Evolutionary conservation across 2,329 filamentous ascomycete genomes (phyloP).

Genomic region (Ampelomyces quisqualis): DNA sequence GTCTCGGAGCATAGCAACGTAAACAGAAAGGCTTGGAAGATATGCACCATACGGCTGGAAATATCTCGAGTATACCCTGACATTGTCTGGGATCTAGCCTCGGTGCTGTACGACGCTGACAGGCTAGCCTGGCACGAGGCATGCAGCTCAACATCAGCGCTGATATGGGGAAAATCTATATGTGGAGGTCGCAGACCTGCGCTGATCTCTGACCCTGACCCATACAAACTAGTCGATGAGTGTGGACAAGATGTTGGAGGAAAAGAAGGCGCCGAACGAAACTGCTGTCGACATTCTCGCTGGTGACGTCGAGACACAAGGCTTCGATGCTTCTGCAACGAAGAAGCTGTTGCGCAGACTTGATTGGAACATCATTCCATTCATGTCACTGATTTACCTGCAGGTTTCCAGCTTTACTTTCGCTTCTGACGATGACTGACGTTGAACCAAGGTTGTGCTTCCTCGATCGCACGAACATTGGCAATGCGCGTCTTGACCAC

Average conservation of each 20-base stretch:
- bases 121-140: not conserved
- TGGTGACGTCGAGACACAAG: slow-evolving; percentile 29
- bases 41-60: slow-evolving; percentile 3
- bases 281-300: slow-evolving; percentile 11
- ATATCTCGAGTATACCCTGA: not conserved
- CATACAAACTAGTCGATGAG: no score
- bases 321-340: slow-evolving; percentile 47
- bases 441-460: slow-evolving; percentile 54
- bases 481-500: slow-evolving; percentile 44
- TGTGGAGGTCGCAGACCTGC: not conserved
- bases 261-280: slow-evolving; percentile 8
- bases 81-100: slow-evolving; percentile 1
- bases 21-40: slow-evolving; percentile 11
- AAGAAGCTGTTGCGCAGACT: slow-evolving; percentile 56
- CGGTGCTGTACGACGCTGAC: slow-evolving; percentile 3
- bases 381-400: slow-evolving; percentile 61
- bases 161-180: slow-evolving; percentile 1
- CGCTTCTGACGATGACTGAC: no score
- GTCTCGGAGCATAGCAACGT: slow-evolving; percentile 12
- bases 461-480: slow-evolving; percentile 55
- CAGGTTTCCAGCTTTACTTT: slow-evolving; percentile 21
- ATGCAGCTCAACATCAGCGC: not conserved
- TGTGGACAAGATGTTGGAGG: slow-evolving; percentile 11
- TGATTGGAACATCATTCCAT: slow-evolving; percentile 59
- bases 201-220: no score